Conservation (phyloP, 805 yeast species). For the Kockiozyma suomiensis region DNA sequence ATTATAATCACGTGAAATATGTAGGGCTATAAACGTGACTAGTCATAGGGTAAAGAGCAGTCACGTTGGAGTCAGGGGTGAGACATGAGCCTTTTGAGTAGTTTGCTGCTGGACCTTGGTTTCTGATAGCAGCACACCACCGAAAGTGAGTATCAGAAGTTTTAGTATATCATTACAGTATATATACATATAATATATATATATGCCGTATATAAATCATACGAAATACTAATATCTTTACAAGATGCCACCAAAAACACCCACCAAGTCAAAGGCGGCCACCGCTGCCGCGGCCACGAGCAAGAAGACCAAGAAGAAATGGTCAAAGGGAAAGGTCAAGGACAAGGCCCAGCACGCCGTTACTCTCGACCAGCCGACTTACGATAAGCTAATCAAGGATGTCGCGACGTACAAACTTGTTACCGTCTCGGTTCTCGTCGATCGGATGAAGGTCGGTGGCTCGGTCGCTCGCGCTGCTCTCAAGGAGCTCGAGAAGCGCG, state of each 20-base stretch:
- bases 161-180: too few relatives aligned
- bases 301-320: constrained; percentile 80
- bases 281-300: constrained; percentile 31
- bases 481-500: constrained; percentile 91
- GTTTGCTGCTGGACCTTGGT: too few relatives aligned
- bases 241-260: constrained; percentile 33
- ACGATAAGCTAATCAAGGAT: constrained; percentile 99
- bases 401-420: constrained; percentile 98
- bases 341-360: constrained; percentile 99
- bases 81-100: too few relatives aligned
- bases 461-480: constrained; percentile 98
- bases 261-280: constrained; percentile 27
- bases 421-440: constrained; percentile 97
- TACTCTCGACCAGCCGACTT: constrained; percentile 95
- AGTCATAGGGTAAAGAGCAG: background rate
- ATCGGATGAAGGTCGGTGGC: constrained; percentile 99
- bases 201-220: too few relatives aligned
- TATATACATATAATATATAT: too few relatives aligned
- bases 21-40: background rate
- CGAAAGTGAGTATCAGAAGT: background rate
- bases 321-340: constrained; percentile 99
- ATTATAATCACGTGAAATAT: background rate
- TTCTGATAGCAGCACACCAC: too few relatives aligned
- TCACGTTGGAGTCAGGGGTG: background rate
- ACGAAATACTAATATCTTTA: too few relatives aligned